phyloP scores from a whole-genome alignment of 768 basidiomycete genomes.

The Lactarius vividus region DNA sequence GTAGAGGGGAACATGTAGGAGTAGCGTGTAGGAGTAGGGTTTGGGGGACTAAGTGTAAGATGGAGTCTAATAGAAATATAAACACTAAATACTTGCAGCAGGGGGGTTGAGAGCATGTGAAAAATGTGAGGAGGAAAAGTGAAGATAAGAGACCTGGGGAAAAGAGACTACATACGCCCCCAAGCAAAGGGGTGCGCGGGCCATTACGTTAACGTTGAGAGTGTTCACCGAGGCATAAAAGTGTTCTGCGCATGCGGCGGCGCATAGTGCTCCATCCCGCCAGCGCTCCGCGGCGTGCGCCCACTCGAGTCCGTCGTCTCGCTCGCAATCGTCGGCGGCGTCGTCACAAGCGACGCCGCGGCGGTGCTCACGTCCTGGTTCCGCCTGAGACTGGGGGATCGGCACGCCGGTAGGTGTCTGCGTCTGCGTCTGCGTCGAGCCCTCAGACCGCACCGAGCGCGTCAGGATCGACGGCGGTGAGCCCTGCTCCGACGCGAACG shows the following conservation, averaged over 20 bases:
- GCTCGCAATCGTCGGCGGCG: slow-evolving; percentile 52
- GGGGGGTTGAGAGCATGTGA: background rate
- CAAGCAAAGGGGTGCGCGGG: background rate
- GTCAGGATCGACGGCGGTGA: slow-evolving; percentile 31
- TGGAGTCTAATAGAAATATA: slow-evolving; percentile 9
- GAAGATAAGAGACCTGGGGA: background rate
- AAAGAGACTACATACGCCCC: background rate
- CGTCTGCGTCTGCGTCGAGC: slow-evolving; percentile 29
- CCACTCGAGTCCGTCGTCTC: slow-evolving; percentile 54
- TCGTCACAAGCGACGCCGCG: slow-evolving; percentile 64
- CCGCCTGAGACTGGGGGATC: background rate
- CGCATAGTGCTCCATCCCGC: slow-evolving; percentile 38
- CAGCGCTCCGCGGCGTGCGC: slow-evolving; percentile 49
- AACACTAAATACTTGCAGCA: slow-evolving; percentile 17
- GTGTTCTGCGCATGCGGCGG: slow-evolving; percentile 11
- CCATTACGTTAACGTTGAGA: background rate
- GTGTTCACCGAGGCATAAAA: slow-evolving; percentile 9
- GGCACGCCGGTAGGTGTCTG: slow-evolving; percentile 4
- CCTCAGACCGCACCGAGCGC: slow-evolving; percentile 23
- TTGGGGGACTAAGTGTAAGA: background rate
- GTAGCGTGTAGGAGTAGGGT: background rate
- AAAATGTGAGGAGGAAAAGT: no score
- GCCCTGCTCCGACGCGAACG: slow-evolving; percentile 16
- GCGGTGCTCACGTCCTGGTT: slow-evolving; percentile 67
- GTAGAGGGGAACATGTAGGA: background rate